Percentiles rank a stretch among this genome's conserved stretches.
Conservation (phyloP, 2,329 filamentous ascomycete species). For the Corynespora cassiicola region DNA sequence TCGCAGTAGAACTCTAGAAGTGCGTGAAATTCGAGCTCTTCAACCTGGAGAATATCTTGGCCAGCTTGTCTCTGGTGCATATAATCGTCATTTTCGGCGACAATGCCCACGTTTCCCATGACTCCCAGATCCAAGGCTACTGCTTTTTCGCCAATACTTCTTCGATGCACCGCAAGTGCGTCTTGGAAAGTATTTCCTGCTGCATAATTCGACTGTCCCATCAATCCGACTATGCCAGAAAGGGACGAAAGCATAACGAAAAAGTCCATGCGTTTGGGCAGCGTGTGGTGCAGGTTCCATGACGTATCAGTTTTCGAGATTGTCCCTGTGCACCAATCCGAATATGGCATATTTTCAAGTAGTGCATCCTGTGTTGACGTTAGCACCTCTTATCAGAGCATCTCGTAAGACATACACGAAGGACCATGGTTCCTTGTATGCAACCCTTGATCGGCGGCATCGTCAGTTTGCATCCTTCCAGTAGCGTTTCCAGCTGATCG, state of each 20-base stretch:
- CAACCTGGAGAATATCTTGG: no score
- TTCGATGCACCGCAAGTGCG: conserved; percentile 1
- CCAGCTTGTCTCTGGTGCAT: no score
- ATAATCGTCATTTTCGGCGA: conserved; percentile 23
- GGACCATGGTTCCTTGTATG: background rate
- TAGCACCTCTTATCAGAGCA: no score
- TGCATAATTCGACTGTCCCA: conserved; percentile 13
- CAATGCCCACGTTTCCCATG: conserved; percentile 42
- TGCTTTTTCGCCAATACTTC: background rate
- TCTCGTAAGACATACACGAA: no score
- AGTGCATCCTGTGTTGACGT: background rate
- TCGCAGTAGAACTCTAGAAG: conserved; percentile 26
- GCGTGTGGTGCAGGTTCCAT: conserved; percentile 1
- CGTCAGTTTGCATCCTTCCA: no score
- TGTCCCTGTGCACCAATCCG: background rate
- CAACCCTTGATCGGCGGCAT: background rate
- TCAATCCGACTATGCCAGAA: conserved; percentile 8
- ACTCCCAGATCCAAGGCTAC: background rate
- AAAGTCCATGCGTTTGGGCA: conserved; percentile 8
- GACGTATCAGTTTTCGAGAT: background rate
- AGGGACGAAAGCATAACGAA: conserved; percentile 14
- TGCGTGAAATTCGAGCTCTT: no score
- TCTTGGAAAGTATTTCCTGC: conserved; percentile 11
- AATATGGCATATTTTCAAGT: background rate
- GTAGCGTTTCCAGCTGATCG: background rate